Conservation (phyloP, 202 grass and related monocot species). For the Panicum virgatum region DNA sequence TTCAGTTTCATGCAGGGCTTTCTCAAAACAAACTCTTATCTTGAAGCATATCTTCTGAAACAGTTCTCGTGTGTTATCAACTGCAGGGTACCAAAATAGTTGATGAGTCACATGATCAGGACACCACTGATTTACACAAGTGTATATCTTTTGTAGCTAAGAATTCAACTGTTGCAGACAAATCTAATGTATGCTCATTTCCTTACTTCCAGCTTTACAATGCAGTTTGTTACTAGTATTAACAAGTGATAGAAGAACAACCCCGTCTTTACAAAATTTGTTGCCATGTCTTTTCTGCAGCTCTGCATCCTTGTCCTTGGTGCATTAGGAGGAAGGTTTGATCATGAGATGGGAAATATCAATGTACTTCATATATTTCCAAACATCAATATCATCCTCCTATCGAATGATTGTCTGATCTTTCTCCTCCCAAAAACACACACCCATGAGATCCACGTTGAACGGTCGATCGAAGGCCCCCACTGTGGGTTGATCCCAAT, state of each 20-base stretch:
- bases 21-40: not conserved
- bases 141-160: constrained; percentile 4
- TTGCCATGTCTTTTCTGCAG: constrained; percentile 40
- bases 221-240: not conserved
- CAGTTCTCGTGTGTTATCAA: constrained; percentile 12
- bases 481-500: constrained; percentile 78
- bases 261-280: constrained; percentile 11
- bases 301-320: constrained; percentile 67
- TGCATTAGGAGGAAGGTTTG: constrained; percentile 78
- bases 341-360: constrained; percentile 83
- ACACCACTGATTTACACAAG: constrained; percentile 12
- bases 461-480: constrained; percentile 52
- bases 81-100: constrained; percentile 5
- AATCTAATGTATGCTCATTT: not conserved
- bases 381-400: constrained; percentile 54
- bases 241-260: not conserved
- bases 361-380: constrained; percentile 68
- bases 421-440: constrained; percentile 68
- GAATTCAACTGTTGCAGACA: not conserved
- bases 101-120: constrained; percentile 9
- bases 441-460: constrained; percentile 56
- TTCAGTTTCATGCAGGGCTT: not conserved
- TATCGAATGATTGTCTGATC: constrained; percentile 73
- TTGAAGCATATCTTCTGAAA: not conserved
- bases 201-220: not conserved